Conservation (phyloP, 2,329 filamentous ascomycete species). For the Microsporum canis region DNA sequence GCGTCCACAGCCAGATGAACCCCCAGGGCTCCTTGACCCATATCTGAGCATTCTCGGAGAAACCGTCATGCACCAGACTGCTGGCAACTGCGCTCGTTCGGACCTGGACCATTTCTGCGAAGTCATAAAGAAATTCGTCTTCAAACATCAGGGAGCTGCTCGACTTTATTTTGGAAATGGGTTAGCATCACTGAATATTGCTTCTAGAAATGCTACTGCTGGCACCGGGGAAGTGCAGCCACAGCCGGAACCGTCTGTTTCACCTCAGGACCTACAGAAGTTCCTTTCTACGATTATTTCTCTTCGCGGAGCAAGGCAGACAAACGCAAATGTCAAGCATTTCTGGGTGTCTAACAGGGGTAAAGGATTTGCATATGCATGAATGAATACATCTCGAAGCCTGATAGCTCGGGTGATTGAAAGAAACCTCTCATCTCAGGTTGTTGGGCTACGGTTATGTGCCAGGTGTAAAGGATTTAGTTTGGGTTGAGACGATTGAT, state of each 20-base stretch:
- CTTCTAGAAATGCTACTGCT: not conserved
- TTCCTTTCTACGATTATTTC: slow-evolving; percentile 32
- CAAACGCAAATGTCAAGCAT: slow-evolving; percentile 29
- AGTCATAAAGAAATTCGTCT: slow-evolving; percentile 31
- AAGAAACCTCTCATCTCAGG: not conserved
- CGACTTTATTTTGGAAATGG: slow-evolving; percentile 28
- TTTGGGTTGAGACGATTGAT: not conserved
- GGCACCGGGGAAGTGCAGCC: slow-evolving; percentile 8
- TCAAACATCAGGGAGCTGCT: slow-evolving; percentile 32
- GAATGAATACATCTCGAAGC: slow-evolving; percentile 6
- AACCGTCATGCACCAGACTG: slow-evolving; percentile 31
- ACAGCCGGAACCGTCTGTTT: slow-evolving; percentile 16
- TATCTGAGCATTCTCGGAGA: slow-evolving; percentile 30
- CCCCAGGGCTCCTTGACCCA: slow-evolving; percentile 24
- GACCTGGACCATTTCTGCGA: slow-evolving; percentile 34
- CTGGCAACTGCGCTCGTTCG: slow-evolving; percentile 35
- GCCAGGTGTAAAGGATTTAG: not conserved
- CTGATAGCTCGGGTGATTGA: not conserved
- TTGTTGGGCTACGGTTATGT: not conserved
- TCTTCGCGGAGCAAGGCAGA: slow-evolving; percentile 30
- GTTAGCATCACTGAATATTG: slow-evolving; percentile 21
- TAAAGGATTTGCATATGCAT: slow-evolving; percentile 30
- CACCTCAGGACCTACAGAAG: slow-evolving; percentile 29
- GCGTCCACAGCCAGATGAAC: slow-evolving; percentile 16
- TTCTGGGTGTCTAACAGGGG: slow-evolving; percentile 38